Evolutionary conservation across 352 stramenopile species (phyloP), one percentile per base, ranked within the genome.

Genomic region (Globisporangium solare): DNA sequence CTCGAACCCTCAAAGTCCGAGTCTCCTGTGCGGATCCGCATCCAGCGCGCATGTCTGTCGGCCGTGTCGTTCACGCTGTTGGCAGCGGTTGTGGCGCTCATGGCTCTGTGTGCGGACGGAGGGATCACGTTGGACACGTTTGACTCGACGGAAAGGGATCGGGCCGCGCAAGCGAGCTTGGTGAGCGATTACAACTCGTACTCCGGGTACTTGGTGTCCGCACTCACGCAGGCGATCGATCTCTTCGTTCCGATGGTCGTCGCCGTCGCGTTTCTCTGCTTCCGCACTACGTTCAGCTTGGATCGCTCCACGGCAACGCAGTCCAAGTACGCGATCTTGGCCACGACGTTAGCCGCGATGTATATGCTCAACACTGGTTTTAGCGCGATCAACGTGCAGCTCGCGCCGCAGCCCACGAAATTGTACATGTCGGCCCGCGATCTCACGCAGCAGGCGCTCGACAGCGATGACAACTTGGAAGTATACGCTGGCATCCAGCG

Each of bases 311-410:
- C 27, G 27, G 27, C 27, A 10, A 11, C 2, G n/a, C 15, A 83
- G 85, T 75, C 58, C 62, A 24, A 37, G 31, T 18, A 47, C 39
- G 35, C 0, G 39, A 12, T 47, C 27, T 3, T 24, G 12, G 15
- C 39, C 10, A 13, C 12, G 13, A 56, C 35, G 51, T 14, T 13
- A 11, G 18, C 7, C 15, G 17, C 7, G 6, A 37, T n/a, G n/a
- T 56, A 56, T 14, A 22, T 56, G 37, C 51, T 56, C 18, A 32
- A 18, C 21, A 56, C 6, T 8, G 51, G 51, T 20, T 47, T 56
- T 27, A 46, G 32, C 18, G 51, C 51, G 14, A 13, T 56, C 3
- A 56, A 56, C 51, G 40, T 56, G 20, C 51, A 56, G 51, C n/a
- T 56, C 37, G 20, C 22, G 14, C 22, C 35, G 1, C 27, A 39